Base-by-base conservation (phyloP, 2,329 filamentous ascomycete genomes). In the Fonsecaea multimorphosa region DNA sequence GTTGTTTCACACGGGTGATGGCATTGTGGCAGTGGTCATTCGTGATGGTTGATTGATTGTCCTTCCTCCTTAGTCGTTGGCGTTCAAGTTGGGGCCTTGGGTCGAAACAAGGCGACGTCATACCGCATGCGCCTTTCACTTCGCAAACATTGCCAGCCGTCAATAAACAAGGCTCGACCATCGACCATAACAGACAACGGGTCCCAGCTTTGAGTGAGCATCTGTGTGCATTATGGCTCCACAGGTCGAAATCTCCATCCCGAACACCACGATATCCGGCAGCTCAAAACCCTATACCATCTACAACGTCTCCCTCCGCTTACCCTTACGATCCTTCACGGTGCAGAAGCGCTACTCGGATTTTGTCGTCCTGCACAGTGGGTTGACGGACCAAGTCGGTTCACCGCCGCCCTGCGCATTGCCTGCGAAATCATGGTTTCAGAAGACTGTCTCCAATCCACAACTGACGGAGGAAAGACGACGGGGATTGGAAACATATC, bases 331-430 rank as follows among this genome's bases (percentile, higher is more conserved):
- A 61, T 84, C 85, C 56, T 84, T 85, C 70, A 85, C 81, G 51
- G 76, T 87, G 62, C 81, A 80, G 53, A 89, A 89, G 75, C 86
- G 87, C 70, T 89, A 89, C 79, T 87, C 85, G 58, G 87, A 89
- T 76, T 89, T 89, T 76, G 74, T 79, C 51, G 72, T 80, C 61
- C 84, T 89, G 63, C 82, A 89, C 75, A 75, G 75, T 2, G 76
- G 80, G 1, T 79, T 89, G 6, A 77, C 78, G 36, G 78, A 80
- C 24, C 81, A 86, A 69, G 81, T 83, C 6, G 82, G 81, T 68
- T 68, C 76, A 11, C 71, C 83, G 8, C 86, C 87, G 1, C 86
- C 87, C 0, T 77, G 77, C 0, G 70, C 84, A 0, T 78, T 89
- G 0, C 87, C 87, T 1, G 74, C 79, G 0, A 89, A 89, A 73